Conservation (phyloP, 768 basidiomycete genomes). For the Daedaleopsis nitida region DNA sequence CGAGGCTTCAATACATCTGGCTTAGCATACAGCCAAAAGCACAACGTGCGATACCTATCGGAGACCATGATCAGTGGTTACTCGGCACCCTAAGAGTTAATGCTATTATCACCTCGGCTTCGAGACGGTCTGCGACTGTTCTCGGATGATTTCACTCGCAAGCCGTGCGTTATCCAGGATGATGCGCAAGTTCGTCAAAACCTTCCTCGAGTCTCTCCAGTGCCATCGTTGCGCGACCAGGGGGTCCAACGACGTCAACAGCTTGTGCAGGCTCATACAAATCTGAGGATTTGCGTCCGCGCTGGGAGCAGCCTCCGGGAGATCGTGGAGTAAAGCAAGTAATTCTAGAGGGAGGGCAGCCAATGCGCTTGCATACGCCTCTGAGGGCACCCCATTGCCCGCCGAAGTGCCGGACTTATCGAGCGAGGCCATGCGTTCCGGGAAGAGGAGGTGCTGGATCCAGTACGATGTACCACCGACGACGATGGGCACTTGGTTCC, state of each 20-base stretch:
- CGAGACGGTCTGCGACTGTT: conserved; percentile 51
- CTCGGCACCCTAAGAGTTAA: neutral
- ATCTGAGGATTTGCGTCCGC: conserved; percentile 55
- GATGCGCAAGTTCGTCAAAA: conserved; percentile 75
- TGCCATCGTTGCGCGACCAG: conserved; percentile 85
- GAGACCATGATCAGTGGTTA: neutral
- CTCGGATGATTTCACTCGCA: conserved; percentile 67
- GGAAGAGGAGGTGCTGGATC: conserved; percentile 95
- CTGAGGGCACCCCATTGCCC: neutral
- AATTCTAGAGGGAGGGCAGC: conserved; percentile 49
- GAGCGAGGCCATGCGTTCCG: conserved; percentile 59
- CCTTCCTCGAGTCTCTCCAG: conserved; percentile 93
- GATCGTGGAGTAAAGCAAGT: conserved; percentile 49
- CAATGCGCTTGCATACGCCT: conserved; percentile 43
- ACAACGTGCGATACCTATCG: conserved; percentile 77
- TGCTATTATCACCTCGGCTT: conserved; percentile 51
- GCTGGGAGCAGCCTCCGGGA: conserved; percentile 62
- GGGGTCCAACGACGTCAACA: conserved; percentile 73
- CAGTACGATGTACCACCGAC: conserved; percentile 98
- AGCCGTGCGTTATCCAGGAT: conserved; percentile 68
- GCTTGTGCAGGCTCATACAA: conserved; percentile 63
- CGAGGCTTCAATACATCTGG: conserved; percentile 61
- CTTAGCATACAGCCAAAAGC: conserved; percentile 90
- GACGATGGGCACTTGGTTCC: conserved; percentile 75
- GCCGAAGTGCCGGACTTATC: conserved; percentile 5